Evolutionary conservation across 2,329 filamentous ascomycete species (phyloP).

Genomic region (Ustilaginoidea virens): DNA sequence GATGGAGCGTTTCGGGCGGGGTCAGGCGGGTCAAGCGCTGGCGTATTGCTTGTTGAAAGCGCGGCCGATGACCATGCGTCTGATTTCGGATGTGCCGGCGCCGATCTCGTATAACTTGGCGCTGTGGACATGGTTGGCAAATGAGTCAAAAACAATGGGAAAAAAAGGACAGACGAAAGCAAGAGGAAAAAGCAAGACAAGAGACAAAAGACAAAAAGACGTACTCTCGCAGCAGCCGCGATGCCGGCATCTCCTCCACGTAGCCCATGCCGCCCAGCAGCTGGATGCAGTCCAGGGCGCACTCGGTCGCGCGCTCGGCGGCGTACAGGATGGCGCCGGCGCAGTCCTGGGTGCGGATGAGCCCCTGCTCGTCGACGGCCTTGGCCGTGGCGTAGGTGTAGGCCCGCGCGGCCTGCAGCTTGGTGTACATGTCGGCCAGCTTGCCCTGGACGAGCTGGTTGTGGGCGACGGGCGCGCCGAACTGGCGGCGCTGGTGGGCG

Average conservation of each 20-base stretch:
- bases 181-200: not conserved
- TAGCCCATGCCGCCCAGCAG: constrained; percentile 92
- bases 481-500: constrained; percentile 78
- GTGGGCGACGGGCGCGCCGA: constrained; percentile 70
- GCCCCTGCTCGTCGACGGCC: constrained; percentile 59
- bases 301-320: constrained; percentile 79
- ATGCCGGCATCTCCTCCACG: constrained; percentile 86
- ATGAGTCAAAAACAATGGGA: too few relatives aligned
- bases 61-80: constrained; percentile 85
- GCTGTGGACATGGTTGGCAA: constrained; percentile 17
- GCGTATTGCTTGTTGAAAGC: constrained; percentile 80
- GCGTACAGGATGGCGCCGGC: constrained; percentile 89
- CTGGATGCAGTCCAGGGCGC: constrained; percentile 76
- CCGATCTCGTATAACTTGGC: constrained; percentile 88
- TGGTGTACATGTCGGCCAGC: constrained; percentile 95
- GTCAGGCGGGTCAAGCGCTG: constrained; percentile 10
- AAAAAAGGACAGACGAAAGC: too few relatives aligned
- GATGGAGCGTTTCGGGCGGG: not conserved
- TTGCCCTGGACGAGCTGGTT: constrained; percentile 91
- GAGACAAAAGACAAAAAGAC: constrained; percentile 11
- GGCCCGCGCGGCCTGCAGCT: constrained; percentile 65
- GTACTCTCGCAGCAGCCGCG: constrained; percentile 60
- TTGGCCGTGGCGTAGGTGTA: constrained; percentile 80
- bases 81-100: constrained; percentile 85
- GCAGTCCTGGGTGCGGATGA: constrained; percentile 77